Evolutionary conservation across 2,329 filamentous ascomycete genomes (phyloP), one percentile per base, ranked within the genome.

Genomic region (Fusarium sp.): DNA sequence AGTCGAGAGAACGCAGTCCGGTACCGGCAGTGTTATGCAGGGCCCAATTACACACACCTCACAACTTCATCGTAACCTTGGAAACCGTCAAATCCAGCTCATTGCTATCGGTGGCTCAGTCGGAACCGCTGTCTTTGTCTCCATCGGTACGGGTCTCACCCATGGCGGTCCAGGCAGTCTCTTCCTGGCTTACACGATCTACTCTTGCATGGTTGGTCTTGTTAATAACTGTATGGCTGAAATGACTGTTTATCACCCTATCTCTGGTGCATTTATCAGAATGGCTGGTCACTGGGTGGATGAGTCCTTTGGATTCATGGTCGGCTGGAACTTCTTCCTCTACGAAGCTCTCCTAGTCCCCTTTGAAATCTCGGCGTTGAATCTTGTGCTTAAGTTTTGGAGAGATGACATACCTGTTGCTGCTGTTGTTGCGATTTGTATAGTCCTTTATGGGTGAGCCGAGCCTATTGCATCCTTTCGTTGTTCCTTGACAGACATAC

Each of bases 341-440:
- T 84, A 84, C 63, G 82, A 85, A 75, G 84, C 83, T 10, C 79
- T 83, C 11, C 76, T 86, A 47, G 82, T 87, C 5, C 85, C 85
- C 0, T 86, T 86, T 58, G 85, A 87, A 68, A 82, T 86, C 42
- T 83, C 83, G 12, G 85, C 85, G 6, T 80, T 84, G 73, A 85
- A 82, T 59, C 75, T 85, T 52, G 83, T 87, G 27, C 79, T 87
- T 60, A 79, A 81, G 22, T 87, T 82, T 68, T 87, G 85, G 85
- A 84, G 78, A 12, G 8, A 69, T 34, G 69, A 69, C 7, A 84
- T 84, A 7, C 79, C 81, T 1, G 83, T 80, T 25, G 84, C 77
- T 6, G 78, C 81, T 4, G 81, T 83, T 40, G 76, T 83, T 11
- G 79, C 86, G 25, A 68, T 82, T 3, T 77, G 82, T 27, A 27